These are phyloP conservation scores for Grosmannia serpens DNA, from an alignment of 2,329 filamentous ascomycete genomes.

Conservation along the genomic window DNA sequence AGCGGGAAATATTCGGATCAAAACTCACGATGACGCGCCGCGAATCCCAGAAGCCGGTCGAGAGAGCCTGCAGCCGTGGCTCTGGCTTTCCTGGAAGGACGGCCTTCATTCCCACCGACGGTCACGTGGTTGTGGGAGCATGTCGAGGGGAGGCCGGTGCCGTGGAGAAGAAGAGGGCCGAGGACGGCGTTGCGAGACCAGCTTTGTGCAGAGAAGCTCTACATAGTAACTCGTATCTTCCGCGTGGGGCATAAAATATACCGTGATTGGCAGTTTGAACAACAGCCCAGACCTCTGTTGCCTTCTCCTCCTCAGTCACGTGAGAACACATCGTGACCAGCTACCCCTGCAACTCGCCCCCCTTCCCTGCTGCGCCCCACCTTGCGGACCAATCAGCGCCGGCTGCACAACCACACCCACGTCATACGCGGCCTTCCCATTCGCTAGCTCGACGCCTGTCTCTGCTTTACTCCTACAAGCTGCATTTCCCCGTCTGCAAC, in stretches of 20 bases:
- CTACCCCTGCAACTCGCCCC: not conserved
- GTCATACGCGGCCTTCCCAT: not conserved
- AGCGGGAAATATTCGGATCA: not conserved
- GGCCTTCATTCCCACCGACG: constrained; percentile 28
- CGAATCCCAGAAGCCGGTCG: constrained; percentile 33
- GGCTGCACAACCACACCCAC: not conserved
- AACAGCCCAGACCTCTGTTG: no score
- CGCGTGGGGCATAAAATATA: no score
- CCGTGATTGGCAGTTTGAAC: no score
- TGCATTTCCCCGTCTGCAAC: not conserved
- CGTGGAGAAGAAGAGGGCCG: not conserved
- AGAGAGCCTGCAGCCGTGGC: constrained; percentile 33
- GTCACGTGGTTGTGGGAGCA: constrained; percentile 5
- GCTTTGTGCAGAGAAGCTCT: not conserved
- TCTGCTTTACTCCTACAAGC: not conserved
- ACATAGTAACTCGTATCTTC: not conserved
- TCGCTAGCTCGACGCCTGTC: not conserved
- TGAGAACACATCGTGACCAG: no score
- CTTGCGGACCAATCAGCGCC: not conserved
- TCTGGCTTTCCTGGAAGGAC: constrained; percentile 37
- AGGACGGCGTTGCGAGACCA: not conserved
- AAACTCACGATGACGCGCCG: constrained; percentile 22
- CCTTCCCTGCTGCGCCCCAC: not conserved
- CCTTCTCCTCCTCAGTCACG: no score
- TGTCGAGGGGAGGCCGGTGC: constrained; percentile 2